Conservation (phyloP, 2,329 filamentous ascomycete species). For the Colletotrichum cereale region DNA sequence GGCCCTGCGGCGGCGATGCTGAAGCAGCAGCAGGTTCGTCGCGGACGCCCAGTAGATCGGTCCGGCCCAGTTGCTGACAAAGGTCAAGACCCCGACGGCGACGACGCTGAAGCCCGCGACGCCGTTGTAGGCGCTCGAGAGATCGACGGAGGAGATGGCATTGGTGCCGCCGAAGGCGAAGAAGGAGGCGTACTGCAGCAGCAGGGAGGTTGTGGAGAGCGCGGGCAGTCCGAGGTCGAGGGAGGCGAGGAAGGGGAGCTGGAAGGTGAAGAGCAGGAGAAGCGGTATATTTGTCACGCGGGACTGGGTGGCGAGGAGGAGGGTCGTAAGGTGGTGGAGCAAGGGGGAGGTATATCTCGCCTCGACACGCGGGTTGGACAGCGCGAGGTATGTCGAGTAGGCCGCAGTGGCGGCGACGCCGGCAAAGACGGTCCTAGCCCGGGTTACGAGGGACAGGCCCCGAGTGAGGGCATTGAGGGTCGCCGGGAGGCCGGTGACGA, state of each 20-base stretch:
- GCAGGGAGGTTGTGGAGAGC: slow-evolving; percentile 76
- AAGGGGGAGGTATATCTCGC: slow-evolving; percentile 50
- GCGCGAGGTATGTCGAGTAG: slow-evolving; percentile 56
- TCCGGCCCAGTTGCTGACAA: slow-evolving; percentile 91
- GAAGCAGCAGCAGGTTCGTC: slow-evolving; percentile 70
- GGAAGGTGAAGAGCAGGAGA: slow-evolving; percentile 78
- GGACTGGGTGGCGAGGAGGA: slow-evolving; percentile 90
- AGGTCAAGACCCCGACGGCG: slow-evolving; percentile 86
- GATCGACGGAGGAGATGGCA: slow-evolving; percentile 93
- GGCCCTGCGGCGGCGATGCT: slow-evolving; percentile 45
- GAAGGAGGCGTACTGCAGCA: slow-evolving; percentile 86
- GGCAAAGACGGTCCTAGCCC: slow-evolving; percentile 64
- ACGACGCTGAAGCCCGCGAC: slow-evolving; percentile 82
- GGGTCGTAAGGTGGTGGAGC: slow-evolving; percentile 77
- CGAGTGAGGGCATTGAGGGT: slow-evolving; percentile 56
- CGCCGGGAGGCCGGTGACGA: slow-evolving; percentile 66
- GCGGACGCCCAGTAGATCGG: slow-evolving; percentile 88
- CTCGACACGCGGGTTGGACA: slow-evolving; percentile 40
- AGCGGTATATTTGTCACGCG: slow-evolving; percentile 87
- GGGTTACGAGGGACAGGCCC: slow-evolving; percentile 59
- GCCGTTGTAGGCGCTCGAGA: slow-evolving; percentile 96
- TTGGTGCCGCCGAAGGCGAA: slow-evolving; percentile 94
- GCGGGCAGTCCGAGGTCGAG: slow-evolving; percentile 66
- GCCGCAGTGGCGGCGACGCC: slow-evolving; percentile 56
- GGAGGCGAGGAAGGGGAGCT: slow-evolving; percentile 63